Evolutionary conservation across 75 land plant species (phyloP).

Genomic region (Cunninghamia lanceolata): DNA sequence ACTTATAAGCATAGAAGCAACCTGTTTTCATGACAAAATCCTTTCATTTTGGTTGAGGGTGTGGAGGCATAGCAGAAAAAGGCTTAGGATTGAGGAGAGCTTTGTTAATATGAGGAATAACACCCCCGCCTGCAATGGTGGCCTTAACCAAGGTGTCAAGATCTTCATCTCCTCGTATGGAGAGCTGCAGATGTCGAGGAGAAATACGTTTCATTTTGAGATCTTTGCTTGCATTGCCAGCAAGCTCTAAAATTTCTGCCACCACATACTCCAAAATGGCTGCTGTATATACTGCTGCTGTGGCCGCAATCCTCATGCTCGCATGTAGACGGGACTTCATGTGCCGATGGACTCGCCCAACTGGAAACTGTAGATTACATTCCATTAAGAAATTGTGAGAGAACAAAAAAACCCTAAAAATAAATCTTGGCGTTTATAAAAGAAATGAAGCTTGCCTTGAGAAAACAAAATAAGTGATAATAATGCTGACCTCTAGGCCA

Average conservation of each 20-base stretch:
- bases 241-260: constrained; percentile 69
- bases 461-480: too few species aligned
- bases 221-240: constrained; percentile 68
- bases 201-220: constrained; percentile 58
- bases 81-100: constrained; percentile 4
- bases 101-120: constrained; percentile 32
- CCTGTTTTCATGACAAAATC: too few species aligned
- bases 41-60: too few species aligned
- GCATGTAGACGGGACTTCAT: constrained; percentile 47
- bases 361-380: constrained; percentile 45
- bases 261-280: constrained; percentile 71
- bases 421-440: too few species aligned
- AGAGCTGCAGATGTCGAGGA: constrained; percentile 58
- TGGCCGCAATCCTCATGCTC: constrained; percentile 63
- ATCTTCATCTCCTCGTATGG: constrained; percentile 41
- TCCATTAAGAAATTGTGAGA: too few species aligned
- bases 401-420: too few species aligned
- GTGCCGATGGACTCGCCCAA: constrained; percentile 60
- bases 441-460: too few species aligned
- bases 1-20: too few species aligned
- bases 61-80: too few species aligned
- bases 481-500: neutral
- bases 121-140: constrained; percentile 42
- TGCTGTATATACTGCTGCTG: constrained; percentile 75
- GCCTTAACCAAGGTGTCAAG: constrained; percentile 38